phyloP scores from a whole-genome alignment of 768 basidiomycete genomes.

The Tylopilus sp. region DNA sequence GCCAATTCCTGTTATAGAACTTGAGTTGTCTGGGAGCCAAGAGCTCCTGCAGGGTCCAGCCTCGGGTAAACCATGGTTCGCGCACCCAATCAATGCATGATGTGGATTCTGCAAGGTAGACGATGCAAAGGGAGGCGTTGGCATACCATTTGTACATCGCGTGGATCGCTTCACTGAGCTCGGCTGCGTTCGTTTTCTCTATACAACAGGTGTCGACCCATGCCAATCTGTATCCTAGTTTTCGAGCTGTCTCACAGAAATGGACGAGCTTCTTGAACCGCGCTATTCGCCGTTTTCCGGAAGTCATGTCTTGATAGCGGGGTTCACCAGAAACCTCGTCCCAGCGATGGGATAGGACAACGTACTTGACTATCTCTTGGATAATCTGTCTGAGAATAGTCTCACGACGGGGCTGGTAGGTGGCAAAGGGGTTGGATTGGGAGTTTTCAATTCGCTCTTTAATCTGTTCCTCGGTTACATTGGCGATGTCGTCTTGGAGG shows the following conservation, averaged over 20 bases:
- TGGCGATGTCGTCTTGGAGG: constrained; percentile 5
- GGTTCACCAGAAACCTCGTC: constrained; percentile 7
- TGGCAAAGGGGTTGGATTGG: background rate
- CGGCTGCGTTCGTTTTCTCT: constrained; percentile 11
- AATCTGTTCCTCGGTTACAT: constrained; percentile 4
- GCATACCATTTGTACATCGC: constrained; percentile 25
- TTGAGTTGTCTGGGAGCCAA: constrained; percentile 18
- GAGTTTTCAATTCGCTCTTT: background rate
- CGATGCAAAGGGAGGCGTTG: constrained; percentile 18
- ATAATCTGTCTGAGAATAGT: constrained; percentile 8
- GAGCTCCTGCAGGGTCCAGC: constrained; percentile 12
- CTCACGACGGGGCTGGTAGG: constrained; percentile 3
- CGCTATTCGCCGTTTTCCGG: background rate
- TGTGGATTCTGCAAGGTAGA: constrained; percentile 9
- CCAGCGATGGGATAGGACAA: constrained; percentile 15
- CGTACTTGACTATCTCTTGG: constrained; percentile 11
- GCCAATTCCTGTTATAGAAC: constrained; percentile 18
- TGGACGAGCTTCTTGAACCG: constrained; percentile 1
- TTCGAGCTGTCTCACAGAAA: constrained; percentile 4
- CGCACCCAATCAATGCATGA: background rate
- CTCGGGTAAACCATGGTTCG: constrained; percentile 15
- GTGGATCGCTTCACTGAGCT: constrained; percentile 20
- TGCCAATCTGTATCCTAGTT: constrained; percentile 3
- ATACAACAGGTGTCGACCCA: constrained; percentile 24
- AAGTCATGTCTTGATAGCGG: constrained; percentile 3